Percentiles rank a stretch among this genome's conserved stretches.
These are phyloP conservation scores for Oryza nivara DNA, from an alignment of 176 grass and related monocot genomes.

Conservation along the genomic window DNA sequence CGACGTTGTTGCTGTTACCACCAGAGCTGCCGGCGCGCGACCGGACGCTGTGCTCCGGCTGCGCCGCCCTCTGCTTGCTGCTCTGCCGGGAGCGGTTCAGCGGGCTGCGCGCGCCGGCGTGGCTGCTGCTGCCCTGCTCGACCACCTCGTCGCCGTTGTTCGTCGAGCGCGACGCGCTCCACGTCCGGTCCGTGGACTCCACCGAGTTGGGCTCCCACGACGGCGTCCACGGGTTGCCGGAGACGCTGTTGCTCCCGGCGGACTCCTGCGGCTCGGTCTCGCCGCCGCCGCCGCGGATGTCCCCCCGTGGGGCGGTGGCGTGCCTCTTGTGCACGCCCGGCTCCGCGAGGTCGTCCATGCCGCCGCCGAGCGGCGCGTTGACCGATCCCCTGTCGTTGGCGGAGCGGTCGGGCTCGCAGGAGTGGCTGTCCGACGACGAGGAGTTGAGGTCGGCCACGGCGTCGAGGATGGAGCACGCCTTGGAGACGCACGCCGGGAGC, in stretches of 20 bases:
- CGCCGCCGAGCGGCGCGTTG: slow-evolving; percentile 34
- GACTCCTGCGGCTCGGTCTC: slow-evolving; percentile 82
- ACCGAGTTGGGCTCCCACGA: slow-evolving; percentile 68
- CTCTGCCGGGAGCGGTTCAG: slow-evolving; percentile 37
- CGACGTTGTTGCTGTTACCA: slow-evolving; percentile 2
- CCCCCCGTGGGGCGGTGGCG: slow-evolving; percentile 49
- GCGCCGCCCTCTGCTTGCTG: slow-evolving; percentile 44
- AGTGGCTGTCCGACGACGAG: slow-evolving; percentile 51
- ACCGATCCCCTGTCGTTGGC: slow-evolving; percentile 50
- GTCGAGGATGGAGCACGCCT: slow-evolving; percentile 85
- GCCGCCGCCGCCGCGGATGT: slow-evolving; percentile 46
- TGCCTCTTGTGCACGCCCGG: slow-evolving; percentile 57
- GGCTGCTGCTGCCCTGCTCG: slow-evolving; percentile 42
- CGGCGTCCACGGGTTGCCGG: slow-evolving; percentile 55
- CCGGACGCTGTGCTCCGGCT: slow-evolving; percentile 27
- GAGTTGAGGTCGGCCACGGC: slow-evolving; percentile 93
- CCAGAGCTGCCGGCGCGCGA: slow-evolving; percentile 31
- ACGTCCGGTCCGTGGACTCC: slow-evolving; percentile 76
- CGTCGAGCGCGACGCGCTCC: slow-evolving; percentile 41
- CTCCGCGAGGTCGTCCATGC: slow-evolving; percentile 46
- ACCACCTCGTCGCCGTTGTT: slow-evolving; percentile 58
- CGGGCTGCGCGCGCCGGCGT: slow-evolving; percentile 21
- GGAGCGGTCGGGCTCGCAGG: slow-evolving; percentile 7
- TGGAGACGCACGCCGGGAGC: slow-evolving; percentile 81
- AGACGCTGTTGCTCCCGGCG: slow-evolving; percentile 84